phyloP scores from a whole-genome alignment of 306 rosid species.

The Hippophae tibetana region DNA sequence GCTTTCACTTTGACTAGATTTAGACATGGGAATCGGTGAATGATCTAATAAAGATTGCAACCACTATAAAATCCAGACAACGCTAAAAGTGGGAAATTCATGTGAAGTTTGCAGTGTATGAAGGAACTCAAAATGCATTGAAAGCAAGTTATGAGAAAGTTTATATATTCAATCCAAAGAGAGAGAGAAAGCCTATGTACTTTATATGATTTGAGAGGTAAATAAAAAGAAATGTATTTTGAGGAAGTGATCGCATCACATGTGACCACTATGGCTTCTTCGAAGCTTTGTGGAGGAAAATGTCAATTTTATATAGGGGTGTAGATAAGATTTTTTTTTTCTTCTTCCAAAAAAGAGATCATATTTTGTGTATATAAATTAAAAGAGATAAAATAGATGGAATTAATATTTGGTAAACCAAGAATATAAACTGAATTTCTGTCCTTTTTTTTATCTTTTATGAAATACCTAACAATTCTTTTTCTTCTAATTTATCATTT shows the following conservation, averaged over 20 bases:
- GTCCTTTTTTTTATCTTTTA: background rate
- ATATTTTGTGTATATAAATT: too few species aligned
- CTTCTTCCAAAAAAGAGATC: background rate
- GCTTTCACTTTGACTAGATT: slow-evolving; percentile 22
- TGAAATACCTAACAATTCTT: background rate
- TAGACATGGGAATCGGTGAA: slow-evolving; percentile 38
- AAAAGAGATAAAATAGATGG: slow-evolving; percentile 15
- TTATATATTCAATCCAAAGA: too few species aligned
- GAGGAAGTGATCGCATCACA: slow-evolving; percentile 10
- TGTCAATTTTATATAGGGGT: slow-evolving; percentile 16
- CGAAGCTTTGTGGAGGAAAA: slow-evolving; percentile 27
- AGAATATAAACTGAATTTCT: slow-evolving; percentile 6
- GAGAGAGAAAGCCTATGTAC: too few species aligned
- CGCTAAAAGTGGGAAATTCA: slow-evolving; percentile 16
- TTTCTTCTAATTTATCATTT: background rate
- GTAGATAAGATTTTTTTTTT: slow-evolving; percentile 18
- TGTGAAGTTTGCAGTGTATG: slow-evolving; percentile 13
- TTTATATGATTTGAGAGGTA: too few species aligned
- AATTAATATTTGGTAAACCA: slow-evolving; percentile 38
- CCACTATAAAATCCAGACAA: slow-evolving; percentile 1
- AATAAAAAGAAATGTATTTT: too few species aligned
- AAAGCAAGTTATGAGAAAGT: too few species aligned
- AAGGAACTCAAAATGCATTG: too few species aligned
- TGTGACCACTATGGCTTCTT: slow-evolving; percentile 21
- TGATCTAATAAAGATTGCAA: slow-evolving; percentile 16